Conservation (phyloP, 2,329 filamentous ascomycete species). For the Neofusicoccum sp. region DNA sequence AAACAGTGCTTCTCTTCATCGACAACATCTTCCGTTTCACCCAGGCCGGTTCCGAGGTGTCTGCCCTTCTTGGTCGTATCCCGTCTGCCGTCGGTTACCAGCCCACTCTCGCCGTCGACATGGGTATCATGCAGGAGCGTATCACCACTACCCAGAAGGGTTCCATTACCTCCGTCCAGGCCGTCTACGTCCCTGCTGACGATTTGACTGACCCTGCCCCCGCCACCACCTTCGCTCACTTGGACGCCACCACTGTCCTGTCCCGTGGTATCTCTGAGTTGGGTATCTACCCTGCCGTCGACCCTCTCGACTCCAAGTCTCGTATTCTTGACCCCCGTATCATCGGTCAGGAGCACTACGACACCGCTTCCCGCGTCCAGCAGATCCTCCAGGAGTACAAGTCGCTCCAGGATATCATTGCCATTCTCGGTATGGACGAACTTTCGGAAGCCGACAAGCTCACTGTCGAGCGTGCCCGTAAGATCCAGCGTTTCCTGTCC, state of each 20-base stretch:
- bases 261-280: conserved; percentile 99
- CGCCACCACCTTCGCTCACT: conserved; percentile 98
- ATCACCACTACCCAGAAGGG: conserved; percentile 99
- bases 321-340: conserved; percentile 99
- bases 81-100: conserved; percentile 99
- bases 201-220: conserved; percentile 99
- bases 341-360: conserved; percentile 96
- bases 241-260: conserved; percentile 99
- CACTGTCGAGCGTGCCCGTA: conserved; percentile 99
- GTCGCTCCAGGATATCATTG: conserved; percentile 99
- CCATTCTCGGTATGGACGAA: conserved; percentile 99
- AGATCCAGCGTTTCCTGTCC: conserved; percentile 99
- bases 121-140: conserved; percentile 99
- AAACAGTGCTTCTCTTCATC: conserved; percentile 90
- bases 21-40: conserved; percentile 99
- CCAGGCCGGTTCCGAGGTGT: conserved; percentile 99
- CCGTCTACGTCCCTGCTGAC: conserved; percentile 99
- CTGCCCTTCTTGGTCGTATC: conserved; percentile 97
- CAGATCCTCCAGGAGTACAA: conserved; percentile 99
- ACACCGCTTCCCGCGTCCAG: conserved; percentile 90
- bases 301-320: conserved; percentile 98
- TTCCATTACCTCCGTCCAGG: conserved; percentile 99
- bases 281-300: conserved; percentile 99
- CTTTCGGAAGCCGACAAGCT: conserved; percentile 99
- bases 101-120: conserved; percentile 96